These are phyloP conservation scores for Sideroxylon spinosum DNA, from an alignment of 179 eudicot genomes.

Conservation along the genomic window DNA sequence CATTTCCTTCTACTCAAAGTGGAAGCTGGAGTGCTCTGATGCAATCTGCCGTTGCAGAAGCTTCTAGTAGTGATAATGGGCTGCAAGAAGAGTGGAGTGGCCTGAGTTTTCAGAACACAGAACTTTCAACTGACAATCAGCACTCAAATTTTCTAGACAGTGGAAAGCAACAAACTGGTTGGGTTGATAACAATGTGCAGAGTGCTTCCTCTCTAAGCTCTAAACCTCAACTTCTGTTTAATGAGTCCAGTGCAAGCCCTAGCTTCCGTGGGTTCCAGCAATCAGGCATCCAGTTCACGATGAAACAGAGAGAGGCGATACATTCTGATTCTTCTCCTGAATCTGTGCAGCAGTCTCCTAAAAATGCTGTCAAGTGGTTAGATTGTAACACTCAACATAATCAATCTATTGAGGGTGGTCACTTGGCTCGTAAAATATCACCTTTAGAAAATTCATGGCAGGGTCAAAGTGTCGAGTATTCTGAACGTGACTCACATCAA, in stretches of 20 bases:
- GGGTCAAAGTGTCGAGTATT: constrained; percentile 21
- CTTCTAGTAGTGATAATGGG: constrained; percentile 46
- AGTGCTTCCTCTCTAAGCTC: constrained; percentile 22
- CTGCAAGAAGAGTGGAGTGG: constrained; percentile 57
- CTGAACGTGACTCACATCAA: constrained; percentile 13
- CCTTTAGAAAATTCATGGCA: constrained; percentile 28
- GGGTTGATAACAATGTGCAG: constrained; percentile 34
- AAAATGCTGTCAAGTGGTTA: constrained; percentile 18
- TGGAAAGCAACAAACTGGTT: constrained; percentile 27
- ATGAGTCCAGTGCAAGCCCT: constrained; percentile 20
- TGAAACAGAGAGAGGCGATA: constrained; percentile 24
- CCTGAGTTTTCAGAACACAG: constrained; percentile 43
- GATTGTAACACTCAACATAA: constrained; percentile 24
- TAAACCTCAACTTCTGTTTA: constrained; percentile 25
- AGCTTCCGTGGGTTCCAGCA: constrained; percentile 40
- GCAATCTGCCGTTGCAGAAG: constrained; percentile 60
- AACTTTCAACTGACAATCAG: constrained; percentile 33
- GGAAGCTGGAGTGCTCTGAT: constrained; percentile 64
- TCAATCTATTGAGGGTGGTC: constrained; percentile 26
- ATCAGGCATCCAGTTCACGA: constrained; percentile 14
- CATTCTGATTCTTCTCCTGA: constrained; percentile 27
- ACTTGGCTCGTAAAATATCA: constrained; percentile 21
- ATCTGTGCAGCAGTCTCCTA: constrained; percentile 25
- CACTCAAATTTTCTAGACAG: constrained; percentile 24
- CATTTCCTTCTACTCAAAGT: constrained; percentile 37